These are phyloP conservation scores for Psilocybe subaeruginosa DNA, from an alignment of 768 basidiomycete genomes.

Conservation along the genomic window DNA sequence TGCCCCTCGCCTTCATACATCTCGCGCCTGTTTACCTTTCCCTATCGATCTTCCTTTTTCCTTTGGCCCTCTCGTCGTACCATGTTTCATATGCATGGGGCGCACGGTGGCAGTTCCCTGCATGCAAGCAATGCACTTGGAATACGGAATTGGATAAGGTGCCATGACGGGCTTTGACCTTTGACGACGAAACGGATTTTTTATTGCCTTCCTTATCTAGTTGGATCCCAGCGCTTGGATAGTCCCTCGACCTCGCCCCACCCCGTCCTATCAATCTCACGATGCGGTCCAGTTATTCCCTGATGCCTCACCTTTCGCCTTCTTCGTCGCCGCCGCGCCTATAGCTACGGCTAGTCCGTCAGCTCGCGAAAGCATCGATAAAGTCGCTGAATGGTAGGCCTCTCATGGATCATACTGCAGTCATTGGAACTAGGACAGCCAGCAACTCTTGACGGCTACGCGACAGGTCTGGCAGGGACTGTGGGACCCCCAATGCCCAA, in stretches of 20 bases:
- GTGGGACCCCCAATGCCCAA: constrained; percentile 10
- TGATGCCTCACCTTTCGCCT: constrained; percentile 7
- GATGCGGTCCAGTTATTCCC: constrained; percentile 11
- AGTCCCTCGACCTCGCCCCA: constrained; percentile 2
- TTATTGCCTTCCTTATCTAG: constrained; percentile 19
- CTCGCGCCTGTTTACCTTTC: constrained; percentile 20
- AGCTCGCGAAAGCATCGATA: constrained; percentile 18
- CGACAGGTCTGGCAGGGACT: constrained; percentile 12
- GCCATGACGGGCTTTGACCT: constrained; percentile 26
- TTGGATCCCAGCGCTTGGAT: constrained; percentile 2
- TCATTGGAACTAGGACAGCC: constrained; percentile 13
- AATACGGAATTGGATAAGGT: constrained; percentile 21
- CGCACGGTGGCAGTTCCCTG: constrained; percentile 19
- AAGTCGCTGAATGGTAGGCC: constrained; percentile 21
- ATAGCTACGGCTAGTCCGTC: constrained; percentile 31
- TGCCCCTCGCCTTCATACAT: constrained; percentile 16
- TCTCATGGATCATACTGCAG: constrained; percentile 9
- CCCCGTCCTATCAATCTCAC: constrained; percentile 5
- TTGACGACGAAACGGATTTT: constrained; percentile 26
- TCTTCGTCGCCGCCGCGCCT: constrained; percentile 22
- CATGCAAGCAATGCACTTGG: constrained; percentile 14
- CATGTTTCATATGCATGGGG: constrained; percentile 20
- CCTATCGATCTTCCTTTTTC: constrained; percentile 26
- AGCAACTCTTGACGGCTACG: background rate
- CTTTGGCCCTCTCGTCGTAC: constrained; percentile 13